Base-by-base conservation (phyloP, 1,284 basidiomycete species). In the Schizophyllum commune region DNA sequence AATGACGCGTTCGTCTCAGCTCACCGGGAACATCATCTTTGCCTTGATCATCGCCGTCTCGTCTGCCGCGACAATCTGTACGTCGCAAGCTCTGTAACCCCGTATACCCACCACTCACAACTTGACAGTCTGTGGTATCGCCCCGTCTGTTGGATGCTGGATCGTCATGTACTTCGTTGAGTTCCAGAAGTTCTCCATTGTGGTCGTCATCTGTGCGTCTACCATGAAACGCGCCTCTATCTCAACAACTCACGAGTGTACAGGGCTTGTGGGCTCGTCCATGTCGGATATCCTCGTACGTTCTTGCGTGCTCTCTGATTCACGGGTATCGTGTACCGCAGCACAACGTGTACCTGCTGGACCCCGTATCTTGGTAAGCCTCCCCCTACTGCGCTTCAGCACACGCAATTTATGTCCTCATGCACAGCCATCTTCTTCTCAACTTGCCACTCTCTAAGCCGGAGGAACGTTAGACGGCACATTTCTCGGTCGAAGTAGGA, bases 241-340 rank as follows among this genome's bases (percentile, higher is more conserved):
- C 19, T 55, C 53, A 21, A 55, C 9, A 6, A 27, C 53, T 55
- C 5, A 47, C 39, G 17, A 13, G 4, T 13, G 9, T 19, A 55
- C 53, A 55, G 58, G 67, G 74, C 65, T 76, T 13, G 68, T 65
- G 13, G 65, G 70, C 1, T 73, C 72, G 17, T 69, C 67, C 39
- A 51, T 72, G 34, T 71, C 69, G 0, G 77, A 78, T 63, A 65
- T 75, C 17, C 21, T 71, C 57, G 75, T 75, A 58, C 63, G 75
- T 70, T 5, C 27, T 3, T 5, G 27, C 27, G 27, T 5, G 27
- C 27, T 27, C 27, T 27, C n/a, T 27, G 27, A 27, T 5, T 15
- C 33, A 52, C 11, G 19, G 20, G 1, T 51, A 59, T 62, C 20
- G 58, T 19, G 22, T 52, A 52, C 53, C 0, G 52, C 53, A 55